Evolutionary conservation across 306 rosid species (phyloP), one percentile per base, ranked within the genome.

Genomic region (Pueraria montana): DNA sequence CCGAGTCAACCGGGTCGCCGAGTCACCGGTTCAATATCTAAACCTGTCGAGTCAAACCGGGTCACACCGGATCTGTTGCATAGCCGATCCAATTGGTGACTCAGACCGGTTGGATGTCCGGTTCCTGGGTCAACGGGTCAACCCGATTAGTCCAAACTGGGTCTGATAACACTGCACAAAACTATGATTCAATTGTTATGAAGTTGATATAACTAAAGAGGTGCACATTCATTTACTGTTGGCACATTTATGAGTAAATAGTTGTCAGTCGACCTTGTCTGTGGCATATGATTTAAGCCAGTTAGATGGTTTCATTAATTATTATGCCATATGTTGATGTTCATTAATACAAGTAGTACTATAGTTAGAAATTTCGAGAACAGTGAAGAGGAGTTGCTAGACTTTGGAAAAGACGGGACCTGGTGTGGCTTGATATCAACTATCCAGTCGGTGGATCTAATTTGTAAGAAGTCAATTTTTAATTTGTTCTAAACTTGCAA

Each of bases 241-340:
- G 30, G 23, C 38, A 21, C 80, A 20, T 79, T 34, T 20, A 34
- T 78, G 65, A 20, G 75, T 48, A 48, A 78, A 45, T 46, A 48
- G 11, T 18, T 46, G 9, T 24, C 18, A 46, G 49, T 38, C 43
- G 72, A 27, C 13, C 21, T 26, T 63, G 74, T 63, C 63, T 12
- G 50, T 48, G 36, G 21, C 30, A 43, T 45, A 62, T 62, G 62
- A 77, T 48, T 45, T 42, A 80, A 53, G 4, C 17, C 5, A 24
- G 21, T 17, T 34, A 11, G 75, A 66, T 65, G 65, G 64, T 3
- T 64, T 50, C 21, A 79, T 20, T 36, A 53, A 16, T 23, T 78
- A 65, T 55, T 23, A 34, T 76, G 26, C 4, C 26, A 3, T 38
- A 21, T 27, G 55, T 42, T 21, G 55, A 49, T 49, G 49, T 11